phyloP scores from a whole-genome alignment of 768 basidiomycete species.

The Leccinum aurantiacum region DNA sequence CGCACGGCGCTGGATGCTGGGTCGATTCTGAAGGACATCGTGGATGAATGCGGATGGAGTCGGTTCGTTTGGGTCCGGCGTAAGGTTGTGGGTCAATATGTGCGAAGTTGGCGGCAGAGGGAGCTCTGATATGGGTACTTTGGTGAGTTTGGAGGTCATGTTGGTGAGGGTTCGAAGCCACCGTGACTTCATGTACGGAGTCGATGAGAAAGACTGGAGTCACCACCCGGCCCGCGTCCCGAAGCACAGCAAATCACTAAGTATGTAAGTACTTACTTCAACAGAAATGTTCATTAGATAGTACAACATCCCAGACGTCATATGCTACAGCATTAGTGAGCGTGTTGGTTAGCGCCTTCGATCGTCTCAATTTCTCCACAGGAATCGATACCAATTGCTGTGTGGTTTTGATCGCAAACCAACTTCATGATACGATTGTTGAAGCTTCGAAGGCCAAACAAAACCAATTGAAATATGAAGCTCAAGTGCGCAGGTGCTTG shows the following conservation, averaged over 20 bases:
- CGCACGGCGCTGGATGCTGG: constrained; percentile 70
- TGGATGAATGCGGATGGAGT: constrained; percentile 51
- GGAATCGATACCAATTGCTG: not conserved
- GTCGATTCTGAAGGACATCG: constrained; percentile 46
- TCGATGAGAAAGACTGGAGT: not conserved
- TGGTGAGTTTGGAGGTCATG: constrained; percentile 23
- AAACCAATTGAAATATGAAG: constrained; percentile 1
- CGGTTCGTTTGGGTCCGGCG: constrained; percentile 59
- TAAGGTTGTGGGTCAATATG: constrained; percentile 46
- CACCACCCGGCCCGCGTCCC: not conserved
- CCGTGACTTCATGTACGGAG: not conserved
- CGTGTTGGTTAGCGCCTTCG: not conserved
- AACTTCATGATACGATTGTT: not conserved
- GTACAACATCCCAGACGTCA: not conserved
- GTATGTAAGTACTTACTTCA: too few relatives aligned
- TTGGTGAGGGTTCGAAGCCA: constrained; percentile 9
- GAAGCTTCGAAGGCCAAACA: not conserved
- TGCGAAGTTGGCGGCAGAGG: constrained; percentile 46
- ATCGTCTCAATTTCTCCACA: not conserved
- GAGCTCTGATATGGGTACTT: constrained; percentile 44
- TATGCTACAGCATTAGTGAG: not conserved
- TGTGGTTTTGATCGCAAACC: not conserved
- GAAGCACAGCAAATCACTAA: not conserved
- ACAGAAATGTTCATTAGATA: not conserved
- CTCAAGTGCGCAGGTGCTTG: not conserved